Percentiles rank a stretch among this genome's conserved stretches.
Evolutionary conservation across 179 eudicot genomes (phyloP).

Genomic region (Patellifolia procumbens): DNA sequence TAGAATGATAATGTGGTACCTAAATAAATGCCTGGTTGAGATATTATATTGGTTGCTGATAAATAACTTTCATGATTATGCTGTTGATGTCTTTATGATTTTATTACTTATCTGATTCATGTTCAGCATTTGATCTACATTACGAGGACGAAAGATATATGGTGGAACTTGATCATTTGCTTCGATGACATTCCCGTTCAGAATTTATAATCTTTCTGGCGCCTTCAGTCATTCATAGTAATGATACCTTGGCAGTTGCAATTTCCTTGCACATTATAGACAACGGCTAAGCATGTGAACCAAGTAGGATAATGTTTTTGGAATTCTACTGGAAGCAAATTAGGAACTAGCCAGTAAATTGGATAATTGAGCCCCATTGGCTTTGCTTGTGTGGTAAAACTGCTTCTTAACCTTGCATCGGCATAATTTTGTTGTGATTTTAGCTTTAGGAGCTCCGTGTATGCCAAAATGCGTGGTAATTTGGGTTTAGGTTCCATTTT

Average conservation of each 20-base stretch:
- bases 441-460: background rate
- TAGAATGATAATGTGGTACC: background rate
- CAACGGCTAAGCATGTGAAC: background rate
- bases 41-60: conserved; percentile 12
- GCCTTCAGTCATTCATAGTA: background rate
- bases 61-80: background rate
- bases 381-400: background rate
- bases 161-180: background rate
- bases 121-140: background rate
- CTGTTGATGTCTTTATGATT: conserved; percentile 2
- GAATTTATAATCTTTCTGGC: background rate
- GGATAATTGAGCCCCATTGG: background rate
- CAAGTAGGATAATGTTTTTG: background rate
- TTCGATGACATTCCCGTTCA: background rate
- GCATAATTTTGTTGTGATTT: background rate
- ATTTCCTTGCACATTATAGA: background rate
- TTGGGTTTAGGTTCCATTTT: background rate
- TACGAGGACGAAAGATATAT: background rate
- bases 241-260: background rate
- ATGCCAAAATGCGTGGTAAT: background rate
- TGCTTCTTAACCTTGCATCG: background rate
- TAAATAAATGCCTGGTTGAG: conserved; percentile 11
- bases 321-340: background rate
- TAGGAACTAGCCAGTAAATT: background rate
- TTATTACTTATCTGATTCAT: background rate